Conservation (phyloP, 1,284 basidiomycete species). For the Irpex lacteus region DNA sequence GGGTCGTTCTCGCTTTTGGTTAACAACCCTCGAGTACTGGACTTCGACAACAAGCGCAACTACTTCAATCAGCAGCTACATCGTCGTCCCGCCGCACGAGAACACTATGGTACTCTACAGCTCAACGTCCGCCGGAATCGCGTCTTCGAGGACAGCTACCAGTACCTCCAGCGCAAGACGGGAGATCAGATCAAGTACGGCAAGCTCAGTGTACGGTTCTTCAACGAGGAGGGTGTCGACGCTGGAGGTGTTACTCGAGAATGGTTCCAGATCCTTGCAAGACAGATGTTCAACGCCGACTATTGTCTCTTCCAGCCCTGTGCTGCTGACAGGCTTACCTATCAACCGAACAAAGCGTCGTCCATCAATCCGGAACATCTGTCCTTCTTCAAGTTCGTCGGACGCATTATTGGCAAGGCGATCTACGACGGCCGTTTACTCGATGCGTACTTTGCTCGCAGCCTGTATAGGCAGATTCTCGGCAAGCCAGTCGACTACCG, state of each 20-base stretch:
- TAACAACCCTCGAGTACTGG: conserved; percentile 93
- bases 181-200: conserved; percentile 98
- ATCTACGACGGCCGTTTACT: conserved; percentile 94
- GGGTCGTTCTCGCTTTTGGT: conserved; percentile 97
- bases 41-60: conserved; percentile 99
- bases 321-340: conserved; percentile 90
- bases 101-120: conserved; percentile 83
- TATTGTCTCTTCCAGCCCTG: conserved; percentile 98
- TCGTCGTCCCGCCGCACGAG: conserved; percentile 75
- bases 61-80: conserved; percentile 98
- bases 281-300: conserved; percentile 99
- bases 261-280: conserved; percentile 97
- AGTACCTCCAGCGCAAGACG: conserved; percentile 83
- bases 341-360: conserved; percentile 96
- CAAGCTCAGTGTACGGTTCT: conserved; percentile 96
- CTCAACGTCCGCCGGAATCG: conserved; percentile 91
- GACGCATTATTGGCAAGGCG: conserved; percentile 94
- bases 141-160: conserved; percentile 98
- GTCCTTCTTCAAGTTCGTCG: conserved; percentile 98
- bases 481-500: conserved; percentile 90
- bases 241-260: conserved; percentile 98
- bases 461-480: conserved; percentile 90
- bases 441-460: conserved; percentile 97
- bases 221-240: conserved; percentile 97
- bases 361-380: conserved; percentile 94